Percentiles rank a stretch among this genome's conserved stretches.
Conservation (phyloP, 2,329 filamentous ascomycete species). For the Cordyceps javanica region DNA sequence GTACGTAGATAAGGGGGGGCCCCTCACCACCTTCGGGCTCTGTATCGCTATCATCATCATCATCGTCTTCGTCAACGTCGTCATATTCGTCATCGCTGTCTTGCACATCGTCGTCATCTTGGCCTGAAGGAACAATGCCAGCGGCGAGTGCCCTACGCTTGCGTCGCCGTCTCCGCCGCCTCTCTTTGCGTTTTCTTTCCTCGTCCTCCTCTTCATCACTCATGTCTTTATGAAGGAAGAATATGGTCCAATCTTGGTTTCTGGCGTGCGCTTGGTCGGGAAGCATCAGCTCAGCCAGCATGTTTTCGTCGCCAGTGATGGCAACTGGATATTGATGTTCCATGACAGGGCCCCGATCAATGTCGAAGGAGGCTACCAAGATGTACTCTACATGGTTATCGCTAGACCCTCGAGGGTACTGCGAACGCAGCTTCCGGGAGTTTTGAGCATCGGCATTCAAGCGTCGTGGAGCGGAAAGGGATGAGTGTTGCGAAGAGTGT, state of each 20-base stretch:
- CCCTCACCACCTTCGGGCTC: constrained; percentile 71
- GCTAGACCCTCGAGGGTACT: constrained; percentile 65
- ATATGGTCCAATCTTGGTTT: constrained; percentile 98
- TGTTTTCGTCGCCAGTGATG: constrained; percentile 95
- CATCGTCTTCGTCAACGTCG: constrained; percentile 45
- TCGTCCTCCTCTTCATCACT: constrained; percentile 76
- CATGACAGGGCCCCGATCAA: constrained; percentile 94
- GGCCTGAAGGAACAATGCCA: constrained; percentile 41
- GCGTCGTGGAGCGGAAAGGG: constrained; percentile 47
- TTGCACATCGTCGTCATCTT: constrained; percentile 35
- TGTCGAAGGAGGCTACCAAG: constrained; percentile 93
- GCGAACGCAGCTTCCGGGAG: constrained; percentile 57
- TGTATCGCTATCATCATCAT: constrained; percentile 49
- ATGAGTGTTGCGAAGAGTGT: constrained; percentile 57
- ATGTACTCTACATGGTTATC: constrained; percentile 99
- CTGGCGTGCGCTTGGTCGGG: constrained; percentile 93
- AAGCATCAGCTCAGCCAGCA: constrained; percentile 97
- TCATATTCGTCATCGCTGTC: constrained; percentile 42
- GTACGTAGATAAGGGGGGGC: constrained; percentile 88
- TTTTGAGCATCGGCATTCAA: constrained; percentile 45
- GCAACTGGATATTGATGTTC: constrained; percentile 94
- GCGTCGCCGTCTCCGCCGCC: constrained; percentile 44
- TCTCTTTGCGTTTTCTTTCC: constrained; percentile 53
- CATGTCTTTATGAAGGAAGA: constrained; percentile 95
- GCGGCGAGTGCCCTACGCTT: constrained; percentile 45